phyloP scores from a whole-genome alignment of 257 asterid species.

The Solanum infundibuliforme region DNA sequence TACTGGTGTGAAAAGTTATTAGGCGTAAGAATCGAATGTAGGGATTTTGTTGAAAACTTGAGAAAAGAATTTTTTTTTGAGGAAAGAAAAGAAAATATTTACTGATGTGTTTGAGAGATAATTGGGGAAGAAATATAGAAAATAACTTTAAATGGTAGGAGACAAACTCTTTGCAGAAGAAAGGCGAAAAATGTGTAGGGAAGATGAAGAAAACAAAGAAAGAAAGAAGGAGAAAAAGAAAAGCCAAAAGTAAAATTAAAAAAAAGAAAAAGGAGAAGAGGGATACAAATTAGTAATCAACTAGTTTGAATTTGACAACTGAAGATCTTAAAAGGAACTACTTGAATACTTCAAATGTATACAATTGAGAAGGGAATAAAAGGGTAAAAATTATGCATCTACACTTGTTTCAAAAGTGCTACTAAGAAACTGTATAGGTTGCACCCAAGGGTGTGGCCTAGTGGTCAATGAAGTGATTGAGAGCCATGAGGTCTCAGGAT shows the following conservation, averaged over 20 bases:
- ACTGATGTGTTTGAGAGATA: neutral
- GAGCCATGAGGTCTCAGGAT: neutral
- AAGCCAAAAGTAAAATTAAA: neutral
- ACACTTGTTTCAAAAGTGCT: neutral
- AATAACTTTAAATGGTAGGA: neutral
- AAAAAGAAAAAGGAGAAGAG: neutral
- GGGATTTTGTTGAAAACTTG: neutral
- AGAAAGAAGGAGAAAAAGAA: neutral
- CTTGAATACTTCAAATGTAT: neutral
- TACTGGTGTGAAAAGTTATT: neutral
- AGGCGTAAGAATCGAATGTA: neutral
- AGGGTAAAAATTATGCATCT: neutral
- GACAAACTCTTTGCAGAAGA: neutral
- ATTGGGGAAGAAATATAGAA: neutral
- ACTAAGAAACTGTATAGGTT: neutral
- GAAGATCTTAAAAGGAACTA: neutral
- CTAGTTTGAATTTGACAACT: neutral
- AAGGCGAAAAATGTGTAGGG: neutral
- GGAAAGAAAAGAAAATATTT: neutral
- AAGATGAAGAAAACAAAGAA: neutral
- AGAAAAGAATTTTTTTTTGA: neutral
- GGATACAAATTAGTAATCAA: neutral
- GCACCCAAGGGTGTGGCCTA: neutral
- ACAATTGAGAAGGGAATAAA: neutral
- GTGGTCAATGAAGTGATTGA: neutral